Evolutionary conservation across 2,329 filamentous ascomycete genomes (phyloP), one percentile per base, ranked within the genome.

Genomic region (Berkeleyomyces basicola): DNA sequence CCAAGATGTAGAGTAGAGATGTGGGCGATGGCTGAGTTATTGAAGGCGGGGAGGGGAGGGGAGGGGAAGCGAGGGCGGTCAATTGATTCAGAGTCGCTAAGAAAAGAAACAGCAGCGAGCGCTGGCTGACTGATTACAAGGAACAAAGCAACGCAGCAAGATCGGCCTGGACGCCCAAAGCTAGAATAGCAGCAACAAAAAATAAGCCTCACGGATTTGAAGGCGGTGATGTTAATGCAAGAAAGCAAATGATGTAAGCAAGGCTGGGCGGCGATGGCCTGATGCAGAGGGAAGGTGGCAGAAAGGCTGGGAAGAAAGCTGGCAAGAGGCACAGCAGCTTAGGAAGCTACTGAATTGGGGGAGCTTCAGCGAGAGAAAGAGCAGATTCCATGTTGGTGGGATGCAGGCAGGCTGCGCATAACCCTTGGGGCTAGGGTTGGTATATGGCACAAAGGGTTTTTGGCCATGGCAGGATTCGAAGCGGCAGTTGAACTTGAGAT

Each of bases 391-490:
- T 53, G 49, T 53, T 14, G 33, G 31, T 51, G 47, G 16, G 47
- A 10, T 11, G 33, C 23, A 23, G n/a, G 44, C 14, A 16, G 6
- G n/a, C 44, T 9, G n/a, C 1, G 7, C 10, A 16, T 47, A 36
- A 14, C 49, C 16, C 16, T 49, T 4, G 3, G 14, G 2, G 7
- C 1, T 49, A 16, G 59, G 47, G 16, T 53, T 40, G 16, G 10
- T 43, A 10, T 43, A 43, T 10, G 23, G 23, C 6, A 51, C 9
- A n/a, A 57, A 43, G 61, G 57, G 37, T 3, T 23, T 37, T 37
- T 51, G 62, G 46, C 53, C 51, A 46, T 37, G 37, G 40, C 44
- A 51, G 58, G 49, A 61, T 61, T 64, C 62, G 51, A 64, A 64
- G 58, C 47, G 58, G 58, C 62, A 61, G 2, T 23, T 23, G 23